phyloP scores from a whole-genome alignment of 2,329 filamentous ascomycete species.

The Colletotrichum tabaci region DNA sequence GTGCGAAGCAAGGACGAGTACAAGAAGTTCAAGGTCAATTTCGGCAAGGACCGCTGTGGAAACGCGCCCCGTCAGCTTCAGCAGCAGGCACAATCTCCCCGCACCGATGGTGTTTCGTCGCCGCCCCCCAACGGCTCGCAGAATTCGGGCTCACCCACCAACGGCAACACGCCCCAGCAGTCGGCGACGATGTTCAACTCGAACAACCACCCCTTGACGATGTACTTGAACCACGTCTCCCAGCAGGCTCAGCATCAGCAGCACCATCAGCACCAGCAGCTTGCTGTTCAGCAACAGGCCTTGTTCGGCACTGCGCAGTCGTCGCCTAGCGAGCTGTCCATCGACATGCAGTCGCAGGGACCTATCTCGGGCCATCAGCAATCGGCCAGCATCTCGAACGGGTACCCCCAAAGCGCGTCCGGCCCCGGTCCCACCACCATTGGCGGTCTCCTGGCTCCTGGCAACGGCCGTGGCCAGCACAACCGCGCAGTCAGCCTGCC shows the following conservation, averaged over 20 bases:
- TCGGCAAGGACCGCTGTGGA: slow-evolving; percentile 97
- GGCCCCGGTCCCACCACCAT: slow-evolving; percentile 76
- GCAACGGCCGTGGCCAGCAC: slow-evolving; percentile 72
- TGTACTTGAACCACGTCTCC: slow-evolving; percentile 90
- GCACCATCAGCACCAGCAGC: slow-evolving; percentile 79
- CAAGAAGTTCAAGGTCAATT: slow-evolving; percentile 99
- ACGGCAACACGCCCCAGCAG: slow-evolving; percentile 66
- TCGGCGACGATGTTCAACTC: slow-evolving; percentile 78
- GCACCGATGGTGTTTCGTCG: slow-evolving; percentile 71
- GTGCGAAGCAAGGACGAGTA: slow-evolving; percentile 96
- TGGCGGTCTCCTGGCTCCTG: slow-evolving; percentile 82
- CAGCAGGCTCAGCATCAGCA: slow-evolving; percentile 82
- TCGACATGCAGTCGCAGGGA: slow-evolving; percentile 74
- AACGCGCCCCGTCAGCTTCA: slow-evolving; percentile 92
- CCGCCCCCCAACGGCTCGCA: slow-evolving; percentile 73
- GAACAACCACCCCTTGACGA: slow-evolving; percentile 89
- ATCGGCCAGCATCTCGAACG: slow-evolving; percentile 77
- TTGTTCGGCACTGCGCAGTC: slow-evolving; percentile 82
- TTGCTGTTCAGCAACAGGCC: slow-evolving; percentile 83
- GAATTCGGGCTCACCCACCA: slow-evolving; percentile 65
- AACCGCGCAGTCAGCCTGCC: slow-evolving; percentile 93
- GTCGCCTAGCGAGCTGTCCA: slow-evolving; percentile 68
- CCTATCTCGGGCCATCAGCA: slow-evolving; percentile 74
- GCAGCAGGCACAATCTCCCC: slow-evolving; percentile 76
- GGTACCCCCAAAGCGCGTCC: slow-evolving; percentile 69